Conservation (phyloP, 306 rosid genomes). For the Pyrus betulifolia region DNA sequence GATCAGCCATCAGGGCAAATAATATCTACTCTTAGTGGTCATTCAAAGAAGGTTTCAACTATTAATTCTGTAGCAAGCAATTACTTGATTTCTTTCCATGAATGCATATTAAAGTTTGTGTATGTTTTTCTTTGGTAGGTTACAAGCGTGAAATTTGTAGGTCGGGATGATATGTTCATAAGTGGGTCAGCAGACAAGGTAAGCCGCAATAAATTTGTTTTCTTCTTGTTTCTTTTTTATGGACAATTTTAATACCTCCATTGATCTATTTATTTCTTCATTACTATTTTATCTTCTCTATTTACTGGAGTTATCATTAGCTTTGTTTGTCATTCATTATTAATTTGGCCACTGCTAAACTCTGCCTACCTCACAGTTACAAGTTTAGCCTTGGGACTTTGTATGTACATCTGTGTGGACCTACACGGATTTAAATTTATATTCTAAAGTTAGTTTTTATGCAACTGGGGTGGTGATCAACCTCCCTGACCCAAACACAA, state of each 20-base stretch:
- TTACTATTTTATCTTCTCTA: neutral
- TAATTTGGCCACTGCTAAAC: neutral
- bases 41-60: constrained; percentile 77
- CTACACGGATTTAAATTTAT: neutral
- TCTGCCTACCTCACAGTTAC: neutral
- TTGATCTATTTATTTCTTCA: neutral
- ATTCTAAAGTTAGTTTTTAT: neutral
- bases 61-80: neutral
- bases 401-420: neutral
- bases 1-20: constrained; percentile 88
- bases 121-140: constrained; percentile 42
- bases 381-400: neutral
- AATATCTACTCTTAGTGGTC: constrained; percentile 85
- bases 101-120: constrained; percentile 14
- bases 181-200: constrained; percentile 95
- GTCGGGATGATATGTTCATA: constrained; percentile 58
- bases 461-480: neutral
- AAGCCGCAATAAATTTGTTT: neutral
- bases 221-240: neutral
- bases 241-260: neutral
- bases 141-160: constrained; percentile 80
- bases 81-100: neutral
- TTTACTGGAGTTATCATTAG: neutral
- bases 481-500: neutral
- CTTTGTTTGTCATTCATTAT: neutral